phyloP scores from a whole-genome alignment of 305 asterid genomes.

The Rubia peregrina region DNA sequence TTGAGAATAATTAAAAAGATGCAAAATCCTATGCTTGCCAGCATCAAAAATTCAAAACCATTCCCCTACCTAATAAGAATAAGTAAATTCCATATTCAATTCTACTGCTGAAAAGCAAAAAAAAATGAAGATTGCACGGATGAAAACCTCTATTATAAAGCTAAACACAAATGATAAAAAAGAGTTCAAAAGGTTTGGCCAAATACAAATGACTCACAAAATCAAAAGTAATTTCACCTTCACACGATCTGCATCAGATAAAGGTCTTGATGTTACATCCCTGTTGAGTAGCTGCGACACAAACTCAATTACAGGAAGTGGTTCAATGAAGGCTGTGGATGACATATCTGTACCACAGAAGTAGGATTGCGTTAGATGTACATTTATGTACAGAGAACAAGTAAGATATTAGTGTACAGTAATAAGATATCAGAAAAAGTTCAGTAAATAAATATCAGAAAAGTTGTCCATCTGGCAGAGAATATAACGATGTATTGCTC shows the following conservation, averaged over 20 bases:
- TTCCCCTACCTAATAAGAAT: no score
- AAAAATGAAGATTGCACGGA: background rate
- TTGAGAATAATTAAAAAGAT: no score
- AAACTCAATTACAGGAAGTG: slow-evolving; percentile 82
- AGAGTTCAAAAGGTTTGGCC: no score
- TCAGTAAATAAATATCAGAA: no score
- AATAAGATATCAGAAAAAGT: background rate
- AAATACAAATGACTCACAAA: background rate
- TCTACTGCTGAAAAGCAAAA: no score
- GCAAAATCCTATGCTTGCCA: no score
- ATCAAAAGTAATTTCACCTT: slow-evolving; percentile 40
- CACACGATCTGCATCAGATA: slow-evolving; percentile 92
- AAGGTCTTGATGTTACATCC: slow-evolving; percentile 65
- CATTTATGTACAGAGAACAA: background rate
- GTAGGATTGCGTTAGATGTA: background rate
- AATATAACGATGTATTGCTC: no score
- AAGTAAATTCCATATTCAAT: no score
- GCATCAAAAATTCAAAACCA: no score
- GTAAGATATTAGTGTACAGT: background rate
- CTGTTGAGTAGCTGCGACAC: slow-evolving; percentile 75
- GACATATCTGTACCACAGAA: slow-evolving; percentile 70
- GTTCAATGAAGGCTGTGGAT: slow-evolving; percentile 94
- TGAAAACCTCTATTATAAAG: background rate
- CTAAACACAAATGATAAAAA: no score
- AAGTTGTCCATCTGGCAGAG: no score